These are phyloP conservation scores for Fusarium vanettenii DNA, from an alignment of 2,329 filamentous ascomycete species.

Conservation along the genomic window DNA sequence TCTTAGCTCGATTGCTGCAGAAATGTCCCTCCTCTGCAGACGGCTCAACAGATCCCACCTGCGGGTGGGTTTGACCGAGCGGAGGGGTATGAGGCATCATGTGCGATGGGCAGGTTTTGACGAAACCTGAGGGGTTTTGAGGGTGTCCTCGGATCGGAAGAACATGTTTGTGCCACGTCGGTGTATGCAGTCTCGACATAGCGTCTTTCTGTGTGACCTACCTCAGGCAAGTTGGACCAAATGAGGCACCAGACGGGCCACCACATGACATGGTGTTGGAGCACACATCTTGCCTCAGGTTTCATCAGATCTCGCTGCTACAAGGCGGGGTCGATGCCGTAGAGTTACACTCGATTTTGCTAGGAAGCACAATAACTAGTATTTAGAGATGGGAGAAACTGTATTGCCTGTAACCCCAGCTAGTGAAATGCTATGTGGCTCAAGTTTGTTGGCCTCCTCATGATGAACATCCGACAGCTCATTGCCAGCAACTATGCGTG, in stretches of 20 bases:
- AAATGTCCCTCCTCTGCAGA: neutral
- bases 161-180: neutral
- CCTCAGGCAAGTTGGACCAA: neutral
- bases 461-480: neutral
- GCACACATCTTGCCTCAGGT: neutral
- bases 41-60: neutral
- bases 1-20: neutral
- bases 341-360: neutral
- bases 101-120: neutral
- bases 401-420: too few species aligned
- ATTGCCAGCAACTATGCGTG: neutral
- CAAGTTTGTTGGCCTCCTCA: neutral
- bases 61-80: neutral
- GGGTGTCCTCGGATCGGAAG: neutral
- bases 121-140: neutral
- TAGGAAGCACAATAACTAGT: too few species aligned
- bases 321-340: neutral
- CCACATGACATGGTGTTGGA: neutral
- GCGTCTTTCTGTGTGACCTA: neutral
- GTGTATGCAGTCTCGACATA: neutral
- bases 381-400: too few species aligned
- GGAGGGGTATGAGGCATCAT: neutral
- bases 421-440: too few species aligned
- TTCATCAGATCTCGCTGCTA: neutral
- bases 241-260: neutral